These are phyloP conservation scores for Monosporascus sp. DNA, from an alignment of 2,329 filamentous ascomycete genomes.

Conservation along the genomic window DNA sequence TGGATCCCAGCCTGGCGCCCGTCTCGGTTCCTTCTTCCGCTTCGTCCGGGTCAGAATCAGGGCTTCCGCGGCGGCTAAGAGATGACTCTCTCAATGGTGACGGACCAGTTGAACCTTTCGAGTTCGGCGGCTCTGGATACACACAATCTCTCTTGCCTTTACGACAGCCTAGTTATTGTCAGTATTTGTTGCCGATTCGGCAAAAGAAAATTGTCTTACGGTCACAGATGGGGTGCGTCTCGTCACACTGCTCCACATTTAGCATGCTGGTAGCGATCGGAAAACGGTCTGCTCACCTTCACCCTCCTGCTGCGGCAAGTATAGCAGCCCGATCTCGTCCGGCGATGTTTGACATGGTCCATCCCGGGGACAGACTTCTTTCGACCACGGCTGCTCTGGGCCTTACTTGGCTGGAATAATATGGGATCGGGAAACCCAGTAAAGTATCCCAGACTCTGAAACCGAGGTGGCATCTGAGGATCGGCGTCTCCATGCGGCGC, in stretches of 20 bases:
- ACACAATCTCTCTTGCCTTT: slow-evolving; percentile 89
- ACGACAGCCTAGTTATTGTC: slow-evolving; percentile 61
- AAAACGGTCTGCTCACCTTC: slow-evolving; percentile 48
- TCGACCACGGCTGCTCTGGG: slow-evolving; percentile 37
- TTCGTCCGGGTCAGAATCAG: slow-evolving; percentile 49
- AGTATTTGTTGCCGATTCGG: slow-evolving; percentile 11
- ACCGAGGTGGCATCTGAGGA: slow-evolving; percentile 35
- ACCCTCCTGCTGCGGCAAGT: slow-evolving; percentile 87
- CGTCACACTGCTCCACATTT: slow-evolving; percentile 68
- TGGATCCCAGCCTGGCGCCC: slow-evolving; percentile 42
- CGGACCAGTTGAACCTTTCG: slow-evolving; percentile 32
- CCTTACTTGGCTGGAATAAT: slow-evolving; percentile 41
- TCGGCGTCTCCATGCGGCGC: slow-evolving; percentile 23
- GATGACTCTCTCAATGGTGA: slow-evolving; percentile 33
- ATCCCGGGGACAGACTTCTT: slow-evolving; percentile 45
- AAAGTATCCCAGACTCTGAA: slow-evolving; percentile 44
- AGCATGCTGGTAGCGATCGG: slow-evolving; percentile 15
- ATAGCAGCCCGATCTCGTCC: slow-evolving; percentile 88
- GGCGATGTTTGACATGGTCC: slow-evolving; percentile 84
- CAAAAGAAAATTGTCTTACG: slow-evolving; percentile 38
- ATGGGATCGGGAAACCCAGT: slow-evolving; percentile 45
- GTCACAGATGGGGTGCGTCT: slow-evolving; percentile 81
- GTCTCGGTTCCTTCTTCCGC: slow-evolving; percentile 41
- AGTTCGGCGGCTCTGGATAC: slow-evolving; percentile 67
- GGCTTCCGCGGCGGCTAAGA: slow-evolving; percentile 39